A percentile compares a stretch with the other conserved stretches of the same genome.
Conservation (phyloP, 306 rosid species). For the Arachis hypogaea region DNA sequence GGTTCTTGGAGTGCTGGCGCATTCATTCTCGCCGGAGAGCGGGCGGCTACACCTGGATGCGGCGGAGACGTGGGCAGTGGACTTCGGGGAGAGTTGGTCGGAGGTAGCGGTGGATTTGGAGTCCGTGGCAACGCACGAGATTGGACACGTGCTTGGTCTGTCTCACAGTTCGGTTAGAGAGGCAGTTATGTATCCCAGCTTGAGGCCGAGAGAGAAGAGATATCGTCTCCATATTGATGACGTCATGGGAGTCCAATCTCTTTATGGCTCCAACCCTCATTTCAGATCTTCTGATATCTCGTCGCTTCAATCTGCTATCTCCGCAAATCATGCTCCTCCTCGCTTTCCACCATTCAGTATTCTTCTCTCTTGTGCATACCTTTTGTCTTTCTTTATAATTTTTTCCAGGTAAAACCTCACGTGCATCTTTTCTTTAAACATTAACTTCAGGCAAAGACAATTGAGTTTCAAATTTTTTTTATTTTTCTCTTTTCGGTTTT, state of each 20-base stretch:
- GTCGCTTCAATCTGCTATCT: conserved; percentile 59
- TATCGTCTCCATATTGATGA: conserved; percentile 66
- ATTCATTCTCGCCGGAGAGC: conserved; percentile 77
- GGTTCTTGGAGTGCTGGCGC: conserved; percentile 76
- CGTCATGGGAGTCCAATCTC: conserved; percentile 71
- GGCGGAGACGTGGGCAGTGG: conserved; percentile 83
- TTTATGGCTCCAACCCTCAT: conserved; percentile 83
- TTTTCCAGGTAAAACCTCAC: no score
- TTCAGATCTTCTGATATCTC: conserved; percentile 39
- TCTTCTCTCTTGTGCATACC: conserved; percentile 22
- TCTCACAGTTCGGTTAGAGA: conserved; percentile 69
- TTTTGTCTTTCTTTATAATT: conserved; percentile 19
- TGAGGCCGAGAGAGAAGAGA: conserved; percentile 73
- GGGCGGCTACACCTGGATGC: conserved; percentile 86
- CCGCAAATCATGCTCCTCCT: conserved; percentile 44
- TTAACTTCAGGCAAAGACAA: no score
- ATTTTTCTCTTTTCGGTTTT: background rate
- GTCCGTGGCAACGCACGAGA: conserved; percentile 85
- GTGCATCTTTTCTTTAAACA: no score
- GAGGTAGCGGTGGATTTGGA: conserved; percentile 77
- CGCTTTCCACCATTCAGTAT: no score
- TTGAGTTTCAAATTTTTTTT: background rate
- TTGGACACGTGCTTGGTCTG: conserved; percentile 83
- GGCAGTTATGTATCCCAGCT: conserved; percentile 83
- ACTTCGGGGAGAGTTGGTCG: conserved; percentile 53